Evolutionary conservation across 768 basidiomycete genomes (phyloP), one percentile per base, ranked within the genome.

Genomic region (Kwoniella shandongensis): DNA sequence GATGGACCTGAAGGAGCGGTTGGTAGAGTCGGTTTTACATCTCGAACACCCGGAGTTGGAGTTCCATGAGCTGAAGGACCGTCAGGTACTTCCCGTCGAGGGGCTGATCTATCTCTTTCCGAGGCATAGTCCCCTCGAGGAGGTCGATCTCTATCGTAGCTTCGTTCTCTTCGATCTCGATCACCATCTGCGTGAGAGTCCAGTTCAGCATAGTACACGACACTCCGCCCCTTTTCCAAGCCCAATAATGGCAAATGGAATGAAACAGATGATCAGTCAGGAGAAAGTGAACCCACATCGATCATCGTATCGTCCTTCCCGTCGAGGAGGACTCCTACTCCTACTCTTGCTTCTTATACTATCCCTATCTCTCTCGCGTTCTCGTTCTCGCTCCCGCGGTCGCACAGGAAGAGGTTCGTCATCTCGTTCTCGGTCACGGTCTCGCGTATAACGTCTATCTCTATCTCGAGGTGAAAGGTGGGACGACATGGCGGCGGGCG

Each of bases 401-500:
- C 53, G 39, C 7, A 20, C 29, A 41, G 49, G 39, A 7, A 32
- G 36, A 32, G 32, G 32, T 13, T 32, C 32, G 13, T 32, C 32
- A 32, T 32, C 41, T 57, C 54, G 23, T 39, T 57, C 44, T 40
- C 55, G 30, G 18, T 59, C 53, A n/a, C n/a, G n/a, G 17, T 46
- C 36, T 30, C 53, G 39, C 13, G 29, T 22, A 41, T 55, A 45
- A 6, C 60, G 32, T 44, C 46, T 22, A 22, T 39, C 45, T 35
- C 51, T 36, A 13, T 65, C 63, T 42, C 64, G 48, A 30, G 54
- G 58, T 15, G 54, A 59, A 27, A 51, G 41, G 47, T 61, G 53
- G 29, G 50, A 39, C 18, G 63, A 64, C 63, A 64, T 64, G 39
- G 8, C 23, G 40, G n/a, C n/a, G n/a, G n/a, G n/a, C n/a, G n/a